phyloP scores from a whole-genome alignment of 108 stramenopile species.

The Thalassiosira profunda region DNA sequence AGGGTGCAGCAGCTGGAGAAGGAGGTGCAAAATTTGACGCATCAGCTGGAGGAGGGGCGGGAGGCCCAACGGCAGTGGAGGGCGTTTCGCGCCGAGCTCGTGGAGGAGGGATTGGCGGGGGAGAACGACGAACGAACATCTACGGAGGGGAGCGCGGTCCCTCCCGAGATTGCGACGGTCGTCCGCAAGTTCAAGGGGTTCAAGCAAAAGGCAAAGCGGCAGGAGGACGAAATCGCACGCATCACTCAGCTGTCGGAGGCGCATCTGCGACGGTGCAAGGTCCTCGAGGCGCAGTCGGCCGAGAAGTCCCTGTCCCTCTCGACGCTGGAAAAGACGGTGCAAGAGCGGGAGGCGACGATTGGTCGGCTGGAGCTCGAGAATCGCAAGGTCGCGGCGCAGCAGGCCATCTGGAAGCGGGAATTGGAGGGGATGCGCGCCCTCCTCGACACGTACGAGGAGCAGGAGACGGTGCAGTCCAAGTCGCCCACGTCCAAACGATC shows the following conservation, averaged over 20 bases:
- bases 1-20: conserved; percentile 51
- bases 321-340: conserved; percentile 36
- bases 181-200: conserved; percentile 50
- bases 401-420: conserved; percentile 78
- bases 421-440: conserved; percentile 62
- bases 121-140: conserved; percentile 4
- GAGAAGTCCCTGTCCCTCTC: conserved; percentile 31
- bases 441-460: conserved; percentile 67
- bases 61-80: conserved; percentile 57
- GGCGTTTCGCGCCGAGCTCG: conserved; percentile 50
- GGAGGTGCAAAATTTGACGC: conserved; percentile 36
- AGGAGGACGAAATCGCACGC: conserved; percentile 34
- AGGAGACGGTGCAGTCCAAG: conserved; percentile 22
- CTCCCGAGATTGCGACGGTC: conserved; percentile 66
- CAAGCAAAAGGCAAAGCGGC: conserved; percentile 20
- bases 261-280: conserved; percentile 28
- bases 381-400: conserved; percentile 53
- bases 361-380: conserved; percentile 43
- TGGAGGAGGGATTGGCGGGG: conserved; percentile 31
- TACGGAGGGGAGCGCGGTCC: conserved; percentile 9
- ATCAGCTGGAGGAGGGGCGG: conserved; percentile 33
- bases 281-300: conserved; percentile 39
- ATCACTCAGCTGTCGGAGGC: conserved; percentile 28
- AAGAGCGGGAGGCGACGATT: conserved; percentile 26
- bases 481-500: conserved; percentile 1